phyloP scores from a whole-genome alignment of 2,329 filamentous ascomycete species.

The Didymella segeticola region DNA sequence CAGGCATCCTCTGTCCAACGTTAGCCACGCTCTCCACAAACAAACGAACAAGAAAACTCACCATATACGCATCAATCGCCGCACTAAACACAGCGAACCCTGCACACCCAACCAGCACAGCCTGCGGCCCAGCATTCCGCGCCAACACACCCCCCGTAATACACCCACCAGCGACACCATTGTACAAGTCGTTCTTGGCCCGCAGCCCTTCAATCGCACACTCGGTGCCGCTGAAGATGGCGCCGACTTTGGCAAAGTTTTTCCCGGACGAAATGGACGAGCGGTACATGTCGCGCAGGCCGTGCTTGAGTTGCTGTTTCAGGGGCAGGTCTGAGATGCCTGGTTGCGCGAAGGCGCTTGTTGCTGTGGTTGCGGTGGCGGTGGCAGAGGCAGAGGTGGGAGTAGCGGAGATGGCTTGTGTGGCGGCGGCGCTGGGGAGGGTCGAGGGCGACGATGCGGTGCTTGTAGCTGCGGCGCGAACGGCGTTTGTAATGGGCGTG shows the following conservation, averaged over 20 bases:
- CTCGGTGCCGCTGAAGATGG: conserved; percentile 89
- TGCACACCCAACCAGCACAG: conserved; percentile 83
- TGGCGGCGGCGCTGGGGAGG: conserved; percentile 31
- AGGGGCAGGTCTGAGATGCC: conserved; percentile 71
- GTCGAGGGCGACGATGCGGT: conserved; percentile 53
- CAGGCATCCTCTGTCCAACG: conserved; percentile 43
- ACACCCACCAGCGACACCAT: conserved; percentile 87
- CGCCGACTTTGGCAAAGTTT: conserved; percentile 92
- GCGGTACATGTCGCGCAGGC: conserved; percentile 93
- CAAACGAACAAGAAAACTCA: conserved; percentile 21
- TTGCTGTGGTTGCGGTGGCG: conserved; percentile 34
- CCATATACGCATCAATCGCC: conserved; percentile 91
- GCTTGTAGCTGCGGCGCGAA: conserved; percentile 49
- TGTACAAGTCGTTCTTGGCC: conserved; percentile 91
- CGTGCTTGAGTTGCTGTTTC: conserved; percentile 79
- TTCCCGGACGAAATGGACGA: conserved; percentile 84
- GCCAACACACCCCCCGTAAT: conserved; percentile 89
- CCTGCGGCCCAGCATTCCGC: conserved; percentile 86
- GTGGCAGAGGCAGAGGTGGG: conserved; percentile 50
- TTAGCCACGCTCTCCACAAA: conserved; percentile 4
- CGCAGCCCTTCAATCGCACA: conserved; percentile 92
- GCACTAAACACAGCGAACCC: conserved; percentile 93
- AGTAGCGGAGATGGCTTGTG: conserved; percentile 48
- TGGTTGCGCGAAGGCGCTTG: conserved; percentile 51
- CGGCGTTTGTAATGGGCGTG: conserved; percentile 37